These are phyloP conservation scores for Russula compacta DNA, from an alignment of 768 basidiomycete genomes.

Conservation along the genomic window DNA sequence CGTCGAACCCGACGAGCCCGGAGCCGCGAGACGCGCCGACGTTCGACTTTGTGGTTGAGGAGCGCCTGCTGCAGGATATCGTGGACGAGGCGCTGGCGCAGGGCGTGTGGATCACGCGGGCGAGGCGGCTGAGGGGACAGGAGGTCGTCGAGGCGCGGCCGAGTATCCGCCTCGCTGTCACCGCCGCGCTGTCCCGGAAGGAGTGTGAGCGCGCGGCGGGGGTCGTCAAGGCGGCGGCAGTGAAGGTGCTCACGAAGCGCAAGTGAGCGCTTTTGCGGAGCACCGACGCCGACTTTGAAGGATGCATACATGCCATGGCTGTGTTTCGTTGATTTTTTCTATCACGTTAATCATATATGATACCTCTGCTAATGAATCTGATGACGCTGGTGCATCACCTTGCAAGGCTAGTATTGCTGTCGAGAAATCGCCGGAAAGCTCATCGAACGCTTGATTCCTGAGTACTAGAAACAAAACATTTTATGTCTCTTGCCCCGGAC, in stretches of 20 bases:
- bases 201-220: slow-evolving; percentile 84
- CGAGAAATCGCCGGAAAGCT: too few species aligned
- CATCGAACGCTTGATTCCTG: too few species aligned
- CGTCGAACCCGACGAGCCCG: slow-evolving; percentile 41
- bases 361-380: too few species aligned
- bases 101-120: slow-evolving; percentile 79
- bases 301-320: too few species aligned
- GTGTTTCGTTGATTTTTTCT: too few species aligned
- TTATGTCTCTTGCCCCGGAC: too few species aligned
- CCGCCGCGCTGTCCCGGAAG: slow-evolving; percentile 72
- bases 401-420: too few species aligned
- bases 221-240: slow-evolving; percentile 62
- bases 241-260: slow-evolving; percentile 62
- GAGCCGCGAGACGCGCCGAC: slow-evolving; percentile 37
- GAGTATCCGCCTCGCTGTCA: slow-evolving; percentile 77
- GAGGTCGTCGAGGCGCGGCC: slow-evolving; percentile 77
- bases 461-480: too few species aligned
- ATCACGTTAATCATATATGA: too few species aligned
- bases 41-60: slow-evolving; percentile 60
- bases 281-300: too few species aligned
- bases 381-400: too few species aligned
- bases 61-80: slow-evolving; percentile 78
- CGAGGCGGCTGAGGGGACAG: slow-evolving; percentile 74
- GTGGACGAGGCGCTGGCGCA: slow-evolving; percentile 79
- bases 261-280: too few species aligned